Evolutionary conservation across 1,284 basidiomycete genomes (phyloP).

Genomic region (Ustilago hordei): DNA sequence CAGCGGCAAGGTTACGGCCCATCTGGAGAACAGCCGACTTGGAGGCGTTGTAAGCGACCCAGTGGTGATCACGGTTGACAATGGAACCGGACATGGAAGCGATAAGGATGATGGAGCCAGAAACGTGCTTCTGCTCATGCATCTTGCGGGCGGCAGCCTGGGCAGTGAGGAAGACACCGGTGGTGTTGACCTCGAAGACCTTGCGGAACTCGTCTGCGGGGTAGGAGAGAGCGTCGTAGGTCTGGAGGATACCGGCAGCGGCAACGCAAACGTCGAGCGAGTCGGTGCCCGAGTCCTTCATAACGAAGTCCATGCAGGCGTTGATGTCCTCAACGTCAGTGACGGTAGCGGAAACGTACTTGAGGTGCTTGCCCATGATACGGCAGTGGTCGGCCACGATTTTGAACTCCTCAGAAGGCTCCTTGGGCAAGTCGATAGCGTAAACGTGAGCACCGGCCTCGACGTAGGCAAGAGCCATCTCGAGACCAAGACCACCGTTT

Average conservation of each 20-base stretch:
- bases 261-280: slow-evolving; percentile 81
- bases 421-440: slow-evolving; percentile 79
- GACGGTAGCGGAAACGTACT: slow-evolving; percentile 69
- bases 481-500: slow-evolving; percentile 83
- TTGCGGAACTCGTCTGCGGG: slow-evolving; percentile 79
- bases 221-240: slow-evolving; percentile 77
- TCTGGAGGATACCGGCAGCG: slow-evolving; percentile 80
- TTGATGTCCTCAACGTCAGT: slow-evolving; percentile 74
- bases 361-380: slow-evolving; percentile 77
- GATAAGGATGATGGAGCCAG: slow-evolving; percentile 83
- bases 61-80: slow-evolving; percentile 79
- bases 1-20: slow-evolving; percentile 84
- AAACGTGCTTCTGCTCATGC: slow-evolving; percentile 76
- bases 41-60: slow-evolving; percentile 83
- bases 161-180: slow-evolving; percentile 81
- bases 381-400: slow-evolving; percentile 69
- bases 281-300: slow-evolving; percentile 69
- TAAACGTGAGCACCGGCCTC: slow-evolving; percentile 84
- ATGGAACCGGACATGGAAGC: slow-evolving; percentile 88
- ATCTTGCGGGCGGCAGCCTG: slow-evolving; percentile 83
- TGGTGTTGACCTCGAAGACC: slow-evolving; percentile 78
- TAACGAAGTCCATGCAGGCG: slow-evolving; percentile 67
- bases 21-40: slow-evolving; percentile 86
- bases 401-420: slow-evolving; percentile 78
- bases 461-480: slow-evolving; percentile 81